Evolutionary conservation across 2,329 filamentous ascomycete genomes (phyloP).

Genomic region (Fusarium tuaranense): DNA sequence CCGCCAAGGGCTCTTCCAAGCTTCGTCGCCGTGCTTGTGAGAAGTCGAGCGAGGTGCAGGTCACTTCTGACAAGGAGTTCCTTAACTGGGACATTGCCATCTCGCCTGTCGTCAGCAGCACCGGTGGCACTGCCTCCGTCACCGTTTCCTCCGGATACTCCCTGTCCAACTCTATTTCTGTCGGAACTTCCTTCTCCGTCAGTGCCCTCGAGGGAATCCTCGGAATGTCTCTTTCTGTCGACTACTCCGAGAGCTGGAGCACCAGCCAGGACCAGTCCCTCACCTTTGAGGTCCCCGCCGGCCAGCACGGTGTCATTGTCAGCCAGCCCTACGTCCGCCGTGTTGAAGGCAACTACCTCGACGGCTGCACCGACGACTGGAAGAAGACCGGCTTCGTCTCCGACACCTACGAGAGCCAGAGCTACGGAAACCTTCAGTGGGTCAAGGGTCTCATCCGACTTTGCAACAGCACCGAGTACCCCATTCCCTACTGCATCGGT

Average conservation of each 20-base stretch:
- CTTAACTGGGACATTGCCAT: slow-evolving; percentile 40
- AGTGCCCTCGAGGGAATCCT: slow-evolving; percentile 15
- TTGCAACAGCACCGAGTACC: slow-evolving; percentile 36
- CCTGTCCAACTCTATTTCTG: slow-evolving; percentile 28
- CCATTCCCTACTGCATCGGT: slow-evolving; percentile 37
- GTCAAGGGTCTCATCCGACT: slow-evolving; percentile 41
- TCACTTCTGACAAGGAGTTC: slow-evolving; percentile 35
- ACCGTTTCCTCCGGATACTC: slow-evolving; percentile 23
- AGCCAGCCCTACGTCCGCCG: slow-evolving; percentile 41
- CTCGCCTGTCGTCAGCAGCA: slow-evolving; percentile 38
- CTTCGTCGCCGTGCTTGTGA: slow-evolving; percentile 25
- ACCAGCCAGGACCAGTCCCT: slow-evolving; percentile 30
- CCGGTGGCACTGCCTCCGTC: slow-evolving; percentile 25
- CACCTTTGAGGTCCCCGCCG: slow-evolving; percentile 25
- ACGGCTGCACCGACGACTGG: slow-evolving; percentile 29
- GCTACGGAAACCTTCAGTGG: slow-evolving; percentile 35
- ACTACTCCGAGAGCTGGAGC: slow-evolving; percentile 30
- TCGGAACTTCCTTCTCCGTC: slow-evolving; percentile 12
- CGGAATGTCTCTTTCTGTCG: slow-evolving; percentile 15
- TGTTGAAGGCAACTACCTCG: slow-evolving; percentile 25
- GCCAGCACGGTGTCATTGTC: slow-evolving; percentile 36
- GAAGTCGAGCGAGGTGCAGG: slow-evolving; percentile 36
- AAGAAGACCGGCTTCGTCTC: slow-evolving; percentile 25
- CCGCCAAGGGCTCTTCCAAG: neutral
- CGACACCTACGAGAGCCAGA: slow-evolving; percentile 32